Evolutionary conservation across 768 basidiomycete species (phyloP).

Genomic region (Tulasnella calospora): DNA sequence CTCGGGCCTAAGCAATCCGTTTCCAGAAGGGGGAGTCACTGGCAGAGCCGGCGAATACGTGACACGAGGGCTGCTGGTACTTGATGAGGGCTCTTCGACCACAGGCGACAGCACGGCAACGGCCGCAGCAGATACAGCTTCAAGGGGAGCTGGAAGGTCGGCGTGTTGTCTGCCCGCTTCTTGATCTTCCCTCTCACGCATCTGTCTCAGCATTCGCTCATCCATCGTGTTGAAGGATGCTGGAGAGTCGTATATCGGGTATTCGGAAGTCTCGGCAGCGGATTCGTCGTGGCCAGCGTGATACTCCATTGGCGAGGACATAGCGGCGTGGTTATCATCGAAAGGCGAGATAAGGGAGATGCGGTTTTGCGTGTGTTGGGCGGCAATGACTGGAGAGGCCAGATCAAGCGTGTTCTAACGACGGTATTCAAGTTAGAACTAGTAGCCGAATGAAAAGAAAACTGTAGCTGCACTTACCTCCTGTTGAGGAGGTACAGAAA

Average conservation of each 20-base stretch:
- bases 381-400: neutral
- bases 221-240: neutral
- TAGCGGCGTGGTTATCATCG: neutral
- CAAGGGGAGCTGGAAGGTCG: neutral
- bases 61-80: neutral
- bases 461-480: neutral
- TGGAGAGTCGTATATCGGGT: neutral
- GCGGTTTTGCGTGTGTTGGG: neutral
- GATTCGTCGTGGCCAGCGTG: neutral
- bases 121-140: neutral
- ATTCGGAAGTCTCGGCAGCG: neutral
- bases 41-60: neutral
- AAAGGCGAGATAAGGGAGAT: neutral
- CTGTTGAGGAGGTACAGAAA: neutral
- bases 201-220: neutral
- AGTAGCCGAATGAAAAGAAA: neutral
- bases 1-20: neutral
- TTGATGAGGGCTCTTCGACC: neutral
- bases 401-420: neutral
- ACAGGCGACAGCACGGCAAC: neutral
- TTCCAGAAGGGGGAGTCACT: neutral
- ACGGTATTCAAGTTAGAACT: neutral
- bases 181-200: neutral
- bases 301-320: neutral
- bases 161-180: neutral